These are phyloP conservation scores for Immersiella caudata DNA, from an alignment of 495 filamentous ascomycete species.

Conservation along the genomic window DNA sequence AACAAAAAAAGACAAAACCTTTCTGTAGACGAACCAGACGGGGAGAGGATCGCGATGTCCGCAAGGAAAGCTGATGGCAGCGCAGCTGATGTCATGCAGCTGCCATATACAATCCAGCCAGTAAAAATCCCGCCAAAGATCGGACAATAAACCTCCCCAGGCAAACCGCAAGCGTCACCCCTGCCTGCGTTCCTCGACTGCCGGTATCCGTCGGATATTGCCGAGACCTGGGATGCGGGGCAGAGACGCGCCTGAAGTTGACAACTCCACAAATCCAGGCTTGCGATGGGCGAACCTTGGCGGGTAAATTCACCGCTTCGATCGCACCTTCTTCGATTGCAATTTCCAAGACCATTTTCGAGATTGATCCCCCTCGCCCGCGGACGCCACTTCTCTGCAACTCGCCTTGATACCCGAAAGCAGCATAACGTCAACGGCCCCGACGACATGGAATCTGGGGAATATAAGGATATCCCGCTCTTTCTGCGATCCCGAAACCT, in stretches of 20 bases:
- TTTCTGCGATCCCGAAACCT: background rate
- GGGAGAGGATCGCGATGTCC: too few relatives aligned
- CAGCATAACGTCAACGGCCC: background rate
- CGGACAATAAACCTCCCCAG: too few relatives aligned
- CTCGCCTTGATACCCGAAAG: background rate
- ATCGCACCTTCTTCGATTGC: background rate
- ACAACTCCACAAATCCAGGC: slow-evolving; percentile 4
- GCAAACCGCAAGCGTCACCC: background rate
- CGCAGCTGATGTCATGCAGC: too few relatives aligned
- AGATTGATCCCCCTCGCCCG: background rate
- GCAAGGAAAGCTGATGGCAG: too few relatives aligned
- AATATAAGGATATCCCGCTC: background rate
- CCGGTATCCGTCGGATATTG: background rate
- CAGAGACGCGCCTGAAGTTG: background rate
- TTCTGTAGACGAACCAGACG: too few relatives aligned
- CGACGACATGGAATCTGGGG: background rate
- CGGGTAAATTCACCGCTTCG: background rate
- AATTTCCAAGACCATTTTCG: background rate
- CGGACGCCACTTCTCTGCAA: background rate
- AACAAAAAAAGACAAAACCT: too few relatives aligned
- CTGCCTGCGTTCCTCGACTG: background rate
- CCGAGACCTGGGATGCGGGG: slow-evolving; percentile 1
- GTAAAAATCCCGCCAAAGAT: too few relatives aligned
- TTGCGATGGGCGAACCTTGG: background rate
- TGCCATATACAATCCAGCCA: too few relatives aligned